Evolutionary conservation across 1,139 yeast species (phyloP).

Genomic region (Torulaspora globosa): DNA sequence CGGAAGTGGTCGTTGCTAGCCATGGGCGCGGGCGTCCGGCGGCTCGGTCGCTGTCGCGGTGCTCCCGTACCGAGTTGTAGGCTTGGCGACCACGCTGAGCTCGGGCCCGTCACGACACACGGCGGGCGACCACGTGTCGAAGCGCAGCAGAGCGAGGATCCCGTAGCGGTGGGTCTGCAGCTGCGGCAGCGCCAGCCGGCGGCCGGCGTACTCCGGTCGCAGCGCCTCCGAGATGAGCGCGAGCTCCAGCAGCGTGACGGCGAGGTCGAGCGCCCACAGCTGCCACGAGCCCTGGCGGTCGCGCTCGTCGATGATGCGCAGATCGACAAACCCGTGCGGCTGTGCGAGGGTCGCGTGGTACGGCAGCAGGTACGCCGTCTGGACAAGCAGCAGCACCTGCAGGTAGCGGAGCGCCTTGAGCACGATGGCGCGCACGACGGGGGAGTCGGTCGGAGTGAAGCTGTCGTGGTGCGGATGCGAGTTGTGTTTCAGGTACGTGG

Average conservation of each 20-base stretch:
- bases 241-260: conserved; percentile 15
- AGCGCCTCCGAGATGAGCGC: conserved; percentile 14
- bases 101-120: conserved; percentile 7
- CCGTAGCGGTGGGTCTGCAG: conserved; percentile 19
- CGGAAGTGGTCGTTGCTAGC: conserved; percentile 32
- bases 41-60: neutral
- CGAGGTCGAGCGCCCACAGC: conserved; percentile 17
- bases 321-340: neutral
- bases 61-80: conserved; percentile 1
- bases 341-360: conserved; percentile 17
- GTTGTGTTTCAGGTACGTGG: conserved; percentile 4
- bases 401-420: conserved; percentile 16
- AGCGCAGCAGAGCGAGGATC: conserved; percentile 19
- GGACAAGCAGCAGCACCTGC: conserved; percentile 16
- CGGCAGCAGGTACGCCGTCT: conserved; percentile 13
- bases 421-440: conserved; percentile 14
- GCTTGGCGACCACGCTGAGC: conserved; percentile 2
- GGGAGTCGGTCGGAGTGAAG: neutral
- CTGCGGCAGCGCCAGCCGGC: conserved; percentile 13
- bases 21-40: conserved; percentile 6
- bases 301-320: conserved; percentile 21
- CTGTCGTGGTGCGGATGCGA: conserved; percentile 10
- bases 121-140: conserved; percentile 15
- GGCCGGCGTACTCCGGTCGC: conserved; percentile 12
- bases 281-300: conserved; percentile 18